phyloP scores from a whole-genome alignment of 805 yeast species.

The Alloascoidea africana region DNA sequence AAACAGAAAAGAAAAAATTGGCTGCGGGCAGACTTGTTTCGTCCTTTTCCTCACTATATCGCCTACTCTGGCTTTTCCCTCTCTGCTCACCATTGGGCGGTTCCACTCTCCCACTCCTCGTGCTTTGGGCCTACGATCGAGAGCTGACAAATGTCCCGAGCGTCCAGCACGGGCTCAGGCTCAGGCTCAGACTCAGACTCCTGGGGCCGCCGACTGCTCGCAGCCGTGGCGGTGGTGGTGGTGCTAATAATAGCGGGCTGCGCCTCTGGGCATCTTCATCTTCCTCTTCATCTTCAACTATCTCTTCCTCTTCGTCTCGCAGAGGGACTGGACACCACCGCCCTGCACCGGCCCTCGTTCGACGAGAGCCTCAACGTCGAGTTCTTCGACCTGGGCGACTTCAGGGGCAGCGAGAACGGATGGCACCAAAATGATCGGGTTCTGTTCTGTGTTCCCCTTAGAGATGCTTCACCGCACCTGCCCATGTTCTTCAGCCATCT shows the following conservation, averaged over 20 bases:
- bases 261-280: background rate
- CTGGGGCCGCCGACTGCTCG: conserved; percentile 8
- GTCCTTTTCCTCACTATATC: background rate
- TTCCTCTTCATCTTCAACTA: background rate
- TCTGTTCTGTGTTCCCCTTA: conserved; percentile 38
- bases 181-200: background rate
- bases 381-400: conserved; percentile 27
- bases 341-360: too few relatives aligned
- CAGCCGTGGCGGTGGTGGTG: conserved; percentile 9
- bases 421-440: conserved; percentile 40
- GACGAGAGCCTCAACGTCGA: conserved; percentile 5
- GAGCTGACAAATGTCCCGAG: too few relatives aligned
- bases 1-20: background rate
- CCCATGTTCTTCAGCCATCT: conserved; percentile 48
- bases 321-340: too few relatives aligned
- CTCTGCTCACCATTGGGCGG: too few relatives aligned
- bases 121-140: background rate
- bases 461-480: conserved; percentile 45
- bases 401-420: conserved; percentile 29
- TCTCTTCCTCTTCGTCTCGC: too few relatives aligned
- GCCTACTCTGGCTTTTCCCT: too few relatives aligned
- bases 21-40: background rate
- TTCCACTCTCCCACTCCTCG: background rate
- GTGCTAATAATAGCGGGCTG: conserved; percentile 13
- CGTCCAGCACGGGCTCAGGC: too few relatives aligned